Percentiles rank a stretch among this genome's conserved stretches.
Conservation (phyloP, 2,329 filamentous ascomycete species). For the Pseudonectria buxi region DNA sequence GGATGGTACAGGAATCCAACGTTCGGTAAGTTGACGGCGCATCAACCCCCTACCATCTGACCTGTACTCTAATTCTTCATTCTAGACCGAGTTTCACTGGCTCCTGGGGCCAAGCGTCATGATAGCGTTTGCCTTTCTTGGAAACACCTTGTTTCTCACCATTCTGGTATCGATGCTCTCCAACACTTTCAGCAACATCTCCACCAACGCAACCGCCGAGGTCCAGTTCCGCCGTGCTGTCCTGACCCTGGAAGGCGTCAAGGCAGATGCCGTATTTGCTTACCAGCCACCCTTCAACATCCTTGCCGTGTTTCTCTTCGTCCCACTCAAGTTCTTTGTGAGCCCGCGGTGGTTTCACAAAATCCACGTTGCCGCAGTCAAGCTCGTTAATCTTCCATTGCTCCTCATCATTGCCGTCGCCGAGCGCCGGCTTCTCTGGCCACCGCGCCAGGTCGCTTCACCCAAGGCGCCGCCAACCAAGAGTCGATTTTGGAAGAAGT, state of each 20-base stretch:
- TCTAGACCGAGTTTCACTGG: conserved; percentile 64
- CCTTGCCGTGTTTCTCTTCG: conserved; percentile 63
- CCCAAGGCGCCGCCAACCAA: conserved; percentile 17
- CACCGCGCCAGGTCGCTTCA: conserved; percentile 13
- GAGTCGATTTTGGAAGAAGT: conserved; percentile 58
- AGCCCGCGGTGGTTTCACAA: conserved; percentile 86
- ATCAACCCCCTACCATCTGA: not conserved
- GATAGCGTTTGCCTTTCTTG: conserved; percentile 78
- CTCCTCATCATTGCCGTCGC: conserved; percentile 63
- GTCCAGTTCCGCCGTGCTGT: conserved; percentile 78
- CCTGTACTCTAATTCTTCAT: conserved; percentile 4
- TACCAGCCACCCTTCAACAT: conserved; percentile 83
- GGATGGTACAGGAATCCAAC: conserved; percentile 60
- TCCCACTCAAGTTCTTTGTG: conserved; percentile 72
- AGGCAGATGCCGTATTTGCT: conserved; percentile 74
- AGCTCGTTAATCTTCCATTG: conserved; percentile 67
- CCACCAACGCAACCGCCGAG: conserved; percentile 70
- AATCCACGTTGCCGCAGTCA: conserved; percentile 72
- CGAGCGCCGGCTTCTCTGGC: conserved; percentile 66
- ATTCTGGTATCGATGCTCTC: conserved; percentile 82
- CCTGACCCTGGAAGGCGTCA: conserved; percentile 77
- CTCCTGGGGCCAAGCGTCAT: conserved; percentile 73
- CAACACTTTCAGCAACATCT: conserved; percentile 76
- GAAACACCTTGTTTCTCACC: conserved; percentile 83
- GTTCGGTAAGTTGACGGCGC: conserved; percentile 35